Evolutionary conservation across 768 basidiomycete genomes (phyloP), one percentile per base, ranked within the genome.

Genomic region (Boletus sp.): DNA sequence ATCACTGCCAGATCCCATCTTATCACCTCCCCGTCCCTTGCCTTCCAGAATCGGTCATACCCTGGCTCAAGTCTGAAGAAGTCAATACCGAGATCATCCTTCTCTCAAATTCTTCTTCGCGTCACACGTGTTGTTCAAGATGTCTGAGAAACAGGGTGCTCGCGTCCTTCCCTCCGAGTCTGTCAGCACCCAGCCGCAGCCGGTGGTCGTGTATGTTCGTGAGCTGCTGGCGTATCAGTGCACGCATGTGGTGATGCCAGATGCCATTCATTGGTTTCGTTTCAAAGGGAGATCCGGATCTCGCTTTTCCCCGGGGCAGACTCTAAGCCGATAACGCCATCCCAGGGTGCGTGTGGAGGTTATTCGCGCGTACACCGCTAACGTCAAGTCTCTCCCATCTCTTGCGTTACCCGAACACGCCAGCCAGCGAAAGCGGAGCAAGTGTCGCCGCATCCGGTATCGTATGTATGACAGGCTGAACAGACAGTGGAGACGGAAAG

Each of bases 121-220:
- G 17, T 30, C 49, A 65, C 65, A 68, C 60, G 66, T 66, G 65
- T 66, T 54, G 27, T 33, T 34, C 44, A 29, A 46, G 53, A 56
- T 60, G 51, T 3, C 11, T n/a, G 50, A 49, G 46, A 58, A 65
- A 57, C 49, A 48, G 64, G 61, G 64, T 64, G 4, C 30, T 21
- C 47, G 46, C 48, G 35, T 29, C 19, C 38, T 51, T 27, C 11
- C n/a, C n/a, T 21, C 25, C 3, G 25, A 25, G 25, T 25, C 29
- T 52, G 50, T 53, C 53, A 23, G 45, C 29, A 43, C 51, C 53
- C 61, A 53, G 56, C 54, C 41, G 45, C 56, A 54, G 46, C 5
- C 9, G 10, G 30, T 33, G 19, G 13, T 37, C 41, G 21, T 44
- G 33, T 25, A 29, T 45, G 25, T 38, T 23, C 38, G 41, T 35